Base-by-base conservation (phyloP, 345 rosid genomes). In the Crucihimalaya himalaica region DNA sequence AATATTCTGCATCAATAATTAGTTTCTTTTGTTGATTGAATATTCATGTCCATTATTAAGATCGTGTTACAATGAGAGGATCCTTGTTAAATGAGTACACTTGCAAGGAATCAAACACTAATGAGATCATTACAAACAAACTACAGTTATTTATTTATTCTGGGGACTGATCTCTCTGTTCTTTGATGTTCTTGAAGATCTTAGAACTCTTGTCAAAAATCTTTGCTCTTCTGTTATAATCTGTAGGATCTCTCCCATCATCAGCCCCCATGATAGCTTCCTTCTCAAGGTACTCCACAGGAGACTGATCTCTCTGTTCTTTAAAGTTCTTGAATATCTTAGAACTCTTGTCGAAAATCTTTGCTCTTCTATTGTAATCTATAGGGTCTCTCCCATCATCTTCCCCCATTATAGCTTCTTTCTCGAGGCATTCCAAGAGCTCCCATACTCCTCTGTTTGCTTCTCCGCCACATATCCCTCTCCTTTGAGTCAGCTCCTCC, bases 241-340 rank as follows among this genome's bases (percentile, higher is more conserved):
- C 96, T 25, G 43, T 56, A n/a, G 96, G 87, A 19, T 88, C 82
- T 64, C 58, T 87, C 0, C 96, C 97, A 13, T 84, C 78, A 73
- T 92, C 96, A 11, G 82, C 89, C 4, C 92, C 98, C 94, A 88
- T 88, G 77, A 89, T 92, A 10, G 96, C 96, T 71, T 92, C 96
- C 21, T 54, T 83, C 83, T 92, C 96, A 77, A 92, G 78, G 61
- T 90, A 86, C 72, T 88, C 97, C 28, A 89, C 29, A 0, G 7
- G 66, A 70, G 71, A 47, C 46, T 53, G 62, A 37, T 64, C 73
- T 68, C 70, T 18, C 31, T 62, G 76, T 40, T 82, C 79, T 84
- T 84, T 87, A 25, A 83, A 83, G 71, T 90, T 87, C 79, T 70
- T 87, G 71, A 92, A 87, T 45, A 87, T 87, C 70, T 61, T 58